Base-by-base conservation (phyloP, 228 moss, liverwort and hornwort genomes). In the Sphagnum magellanicum region DNA sequence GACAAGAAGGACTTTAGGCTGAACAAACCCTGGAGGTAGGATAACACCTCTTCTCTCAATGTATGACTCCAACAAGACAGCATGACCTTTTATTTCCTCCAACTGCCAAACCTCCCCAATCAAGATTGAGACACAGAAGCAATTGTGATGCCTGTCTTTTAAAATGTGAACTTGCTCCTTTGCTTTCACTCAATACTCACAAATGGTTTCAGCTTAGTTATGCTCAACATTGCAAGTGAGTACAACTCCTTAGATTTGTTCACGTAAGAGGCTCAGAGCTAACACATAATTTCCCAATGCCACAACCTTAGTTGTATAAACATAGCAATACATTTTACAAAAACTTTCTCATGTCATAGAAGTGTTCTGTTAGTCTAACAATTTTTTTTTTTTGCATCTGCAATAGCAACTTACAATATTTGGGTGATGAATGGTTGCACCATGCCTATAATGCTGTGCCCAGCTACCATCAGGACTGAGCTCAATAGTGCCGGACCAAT, bases 401-500 rank as follows among this genome's bases (percentile, higher is more conserved):
- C 55, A 68, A 63, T 61, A 73, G 61, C 73, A 75, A 82, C 91
- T 76, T 83, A 92, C 91, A 67, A 92, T 81, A 75, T 92, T 89
- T 64, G 87, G 71, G 72, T 89, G 87, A 75, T 74, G 81, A 71
- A 89, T 88, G 69, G 5, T 58, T 64, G 87, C 79, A 81, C 89
- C 87, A 79, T 92, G 85, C 70, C 80, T 87, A 65, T 88, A 84
- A 67, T 81, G 79, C 75, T 92, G 91, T 74, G 84, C 68, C 91
- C 89, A 92, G 74, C 80, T 81, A 63, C 87, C 89, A 79, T 87
- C 92, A 60, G 83, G 67, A 51, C 77, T 79, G 76, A 89, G 61
- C 65, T 86, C 77, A 71, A 92, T 82, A 46, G 75, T 73, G 66
- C 92, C 92, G 48, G 92, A 87, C 92, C 92, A 92, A 65, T 92